A percentile compares a stretch with the other conserved stretches of the same genome.
These are phyloP conservation scores for Colletotrichum coccodes DNA, from an alignment of 2,329 filamentous ascomycete species.

Conservation along the genomic window DNA sequence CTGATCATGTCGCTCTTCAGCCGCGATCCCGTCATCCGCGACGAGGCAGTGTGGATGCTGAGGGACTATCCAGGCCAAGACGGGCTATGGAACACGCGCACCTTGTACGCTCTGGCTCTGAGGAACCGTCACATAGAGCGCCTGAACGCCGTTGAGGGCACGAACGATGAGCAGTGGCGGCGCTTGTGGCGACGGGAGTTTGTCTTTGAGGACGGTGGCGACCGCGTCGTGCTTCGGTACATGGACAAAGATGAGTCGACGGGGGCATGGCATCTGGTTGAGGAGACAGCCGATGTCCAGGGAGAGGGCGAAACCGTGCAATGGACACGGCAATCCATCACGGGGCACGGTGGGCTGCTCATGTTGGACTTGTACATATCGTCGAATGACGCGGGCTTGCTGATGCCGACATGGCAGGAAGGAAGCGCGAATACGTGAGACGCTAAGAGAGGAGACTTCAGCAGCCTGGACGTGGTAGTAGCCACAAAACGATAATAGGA, in stretches of 20 bases:
- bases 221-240: conserved; percentile 43
- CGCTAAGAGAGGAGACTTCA: too few relatives aligned
- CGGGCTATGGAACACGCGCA: conserved; percentile 42
- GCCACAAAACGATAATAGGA: too few relatives aligned
- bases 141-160: conserved; percentile 40
- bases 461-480: too few relatives aligned
- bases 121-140: conserved; percentile 41
- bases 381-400: background rate
- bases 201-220: conserved; percentile 46
- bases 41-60: conserved; percentile 44
- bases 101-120: conserved; percentile 40
- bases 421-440: background rate
- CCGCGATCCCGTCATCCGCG: conserved; percentile 43
- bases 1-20: conserved; percentile 40
- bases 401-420: background rate
- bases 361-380: conserved; percentile 25
- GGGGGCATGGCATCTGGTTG: conserved; percentile 48
- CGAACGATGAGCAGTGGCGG: conserved; percentile 42
- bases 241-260: conserved; percentile 38
- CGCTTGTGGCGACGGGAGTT: conserved; percentile 46
- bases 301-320: conserved; percentile 40
- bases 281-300: conserved; percentile 46
- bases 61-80: conserved; percentile 46
- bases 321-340: conserved; percentile 49
- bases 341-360: conserved; percentile 35